Evolutionary conservation across 352 stramenopile genomes (phyloP).

Genomic region (Globisporangium rhizosaccharum): DNA sequence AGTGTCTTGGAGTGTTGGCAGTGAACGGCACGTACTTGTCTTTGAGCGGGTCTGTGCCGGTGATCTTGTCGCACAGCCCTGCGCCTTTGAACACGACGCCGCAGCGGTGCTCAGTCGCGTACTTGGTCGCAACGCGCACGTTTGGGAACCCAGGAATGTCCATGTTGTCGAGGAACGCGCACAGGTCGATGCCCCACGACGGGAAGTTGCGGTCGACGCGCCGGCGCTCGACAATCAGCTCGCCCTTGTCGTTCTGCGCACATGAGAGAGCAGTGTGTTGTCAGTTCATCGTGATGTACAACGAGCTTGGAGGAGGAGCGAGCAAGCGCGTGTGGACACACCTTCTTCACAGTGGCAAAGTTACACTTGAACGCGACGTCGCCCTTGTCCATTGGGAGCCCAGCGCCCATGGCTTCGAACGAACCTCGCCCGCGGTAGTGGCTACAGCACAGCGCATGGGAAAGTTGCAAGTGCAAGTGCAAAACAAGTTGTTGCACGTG

Average conservation of each 20-base stretch:
- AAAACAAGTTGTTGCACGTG: too few species aligned
- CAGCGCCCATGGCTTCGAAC: conserved; percentile 86
- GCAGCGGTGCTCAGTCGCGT: conserved; percentile 85
- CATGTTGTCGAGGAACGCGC: conserved; percentile 63
- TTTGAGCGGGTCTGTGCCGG: conserved; percentile 83
- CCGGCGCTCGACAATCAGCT: conserved; percentile 60
- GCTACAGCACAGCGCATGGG: conserved; percentile 16
- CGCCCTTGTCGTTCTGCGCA: conserved; percentile 44
- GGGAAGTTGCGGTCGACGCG: conserved; percentile 85
- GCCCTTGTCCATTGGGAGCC: conserved; percentile 75
- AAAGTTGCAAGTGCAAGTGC: not conserved
- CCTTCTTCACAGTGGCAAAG: conserved; percentile 71
- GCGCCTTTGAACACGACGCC: conserved; percentile 82
- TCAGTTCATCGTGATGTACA: not conserved
- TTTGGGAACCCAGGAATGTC: conserved; percentile 53
- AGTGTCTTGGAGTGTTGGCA: too few species aligned
- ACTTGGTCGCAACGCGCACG: conserved; percentile 73
- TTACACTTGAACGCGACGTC: conserved; percentile 90
- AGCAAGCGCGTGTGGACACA: not conserved
- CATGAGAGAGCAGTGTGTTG: not conserved
- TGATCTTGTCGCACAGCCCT: conserved; percentile 81
- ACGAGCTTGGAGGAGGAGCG: not conserved
- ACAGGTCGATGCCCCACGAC: conserved; percentile 78
- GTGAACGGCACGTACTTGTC: conserved; percentile 54
- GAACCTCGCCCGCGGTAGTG: conserved; percentile 82